Percentiles rank a stretch among this genome's conserved stretches.
phyloP scores from a whole-genome alignment of 1,284 basidiomycete genomes.

The Leucoagaricus sp. region DNA sequence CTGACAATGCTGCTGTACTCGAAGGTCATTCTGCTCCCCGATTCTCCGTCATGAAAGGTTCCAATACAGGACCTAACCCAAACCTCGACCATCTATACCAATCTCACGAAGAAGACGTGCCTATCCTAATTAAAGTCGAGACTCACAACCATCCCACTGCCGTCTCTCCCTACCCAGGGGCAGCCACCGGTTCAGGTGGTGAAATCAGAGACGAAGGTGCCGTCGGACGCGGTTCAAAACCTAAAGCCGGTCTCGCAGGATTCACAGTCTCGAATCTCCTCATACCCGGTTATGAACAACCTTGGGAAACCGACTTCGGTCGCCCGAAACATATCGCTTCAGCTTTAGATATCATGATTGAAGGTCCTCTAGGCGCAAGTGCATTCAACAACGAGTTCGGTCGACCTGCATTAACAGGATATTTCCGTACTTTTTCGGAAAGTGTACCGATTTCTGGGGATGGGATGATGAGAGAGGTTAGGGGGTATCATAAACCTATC shows the following conservation, averaged over 20 bases:
- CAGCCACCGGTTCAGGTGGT: slow-evolving; percentile 96
- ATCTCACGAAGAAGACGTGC: slow-evolving; percentile 72
- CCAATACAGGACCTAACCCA: slow-evolving; percentile 32
- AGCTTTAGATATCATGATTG: slow-evolving; percentile 95
- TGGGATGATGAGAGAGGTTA: slow-evolving; percentile 54
- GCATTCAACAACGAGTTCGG: slow-evolving; percentile 99
- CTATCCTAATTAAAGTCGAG: slow-evolving; percentile 96
- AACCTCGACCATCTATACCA: slow-evolving; percentile 51
- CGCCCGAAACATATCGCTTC: slow-evolving; percentile 91
- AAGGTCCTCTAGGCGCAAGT: slow-evolving; percentile 92
- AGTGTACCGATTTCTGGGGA: slow-evolving; percentile 52
- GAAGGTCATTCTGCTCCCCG: slow-evolving; percentile 78
- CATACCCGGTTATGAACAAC: slow-evolving; percentile 85
- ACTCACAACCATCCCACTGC: slow-evolving; percentile 99
- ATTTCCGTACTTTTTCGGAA: slow-evolving; percentile 90
- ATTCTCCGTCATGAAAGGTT: slow-evolving; percentile 60
- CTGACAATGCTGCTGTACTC: slow-evolving; percentile 97
- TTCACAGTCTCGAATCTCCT: slow-evolving; percentile 96
- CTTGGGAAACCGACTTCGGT: slow-evolving; percentile 93
- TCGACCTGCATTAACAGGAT: slow-evolving; percentile 82
- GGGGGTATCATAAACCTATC: slow-evolving; percentile 99
- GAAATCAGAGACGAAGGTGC: slow-evolving; percentile 99
- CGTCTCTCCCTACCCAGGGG: slow-evolving; percentile 96
- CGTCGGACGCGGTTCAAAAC: slow-evolving; percentile 92
- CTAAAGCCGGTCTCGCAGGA: slow-evolving; percentile 93